Conservation (phyloP, 306 rosid genomes). For the Vigna trinervia region DNA sequence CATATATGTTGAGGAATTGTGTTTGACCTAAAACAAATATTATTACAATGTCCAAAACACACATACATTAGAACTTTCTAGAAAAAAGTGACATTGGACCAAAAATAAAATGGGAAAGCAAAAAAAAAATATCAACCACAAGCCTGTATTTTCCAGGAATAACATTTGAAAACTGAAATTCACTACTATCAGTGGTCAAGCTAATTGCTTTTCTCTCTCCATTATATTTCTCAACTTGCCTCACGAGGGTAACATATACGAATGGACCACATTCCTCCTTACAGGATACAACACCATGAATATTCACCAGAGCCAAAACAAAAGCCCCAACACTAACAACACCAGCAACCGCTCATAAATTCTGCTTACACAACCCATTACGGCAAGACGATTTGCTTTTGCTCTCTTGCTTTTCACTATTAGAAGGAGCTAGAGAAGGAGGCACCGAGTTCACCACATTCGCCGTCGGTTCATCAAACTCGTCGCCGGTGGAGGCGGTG, state of each 20-base stretch:
- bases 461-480: no score
- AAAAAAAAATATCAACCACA: conserved; percentile 61
- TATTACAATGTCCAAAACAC: conserved; percentile 19
- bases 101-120: conserved; percentile 36
- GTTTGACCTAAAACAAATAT: conserved; percentile 68
- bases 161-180: conserved; percentile 69
- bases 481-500: no score
- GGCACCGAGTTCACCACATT: no score
- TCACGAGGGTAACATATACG: conserved; percentile 76
- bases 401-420: no score
- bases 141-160: conserved; percentile 93
- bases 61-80: conserved; percentile 33
- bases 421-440: no score
- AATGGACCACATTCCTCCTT: conserved; percentile 84
- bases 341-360: no score
- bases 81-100: conserved; percentile 32
- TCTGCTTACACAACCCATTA: no score
- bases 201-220: conserved; percentile 63
- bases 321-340: no score
- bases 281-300: conserved; percentile 76
- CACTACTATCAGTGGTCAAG: conserved; percentile 67
- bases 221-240: conserved; percentile 58
- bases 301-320: conserved; percentile 76
- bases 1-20: conserved; percentile 42
- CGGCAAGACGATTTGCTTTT: no score